phyloP scores from a whole-genome alignment of 176 grass and related monocot genomes.

The Carex kokanica region DNA sequence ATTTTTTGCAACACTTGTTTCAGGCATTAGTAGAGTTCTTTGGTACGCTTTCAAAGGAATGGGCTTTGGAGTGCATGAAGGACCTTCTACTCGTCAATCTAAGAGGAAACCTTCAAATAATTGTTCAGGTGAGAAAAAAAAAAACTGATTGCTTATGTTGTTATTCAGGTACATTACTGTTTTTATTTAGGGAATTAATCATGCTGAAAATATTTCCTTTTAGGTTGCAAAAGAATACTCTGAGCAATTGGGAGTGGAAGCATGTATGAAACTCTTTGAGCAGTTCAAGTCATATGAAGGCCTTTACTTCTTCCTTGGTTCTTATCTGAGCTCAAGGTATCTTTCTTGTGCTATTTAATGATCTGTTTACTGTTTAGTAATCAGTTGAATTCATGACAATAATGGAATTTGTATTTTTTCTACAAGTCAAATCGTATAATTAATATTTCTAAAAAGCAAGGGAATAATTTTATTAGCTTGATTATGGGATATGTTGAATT shows the following conservation, averaged over 20 bases:
- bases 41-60: constrained; percentile 80
- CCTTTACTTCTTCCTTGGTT: constrained; percentile 92
- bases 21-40: constrained; percentile 96
- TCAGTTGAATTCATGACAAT: constrained; percentile 1
- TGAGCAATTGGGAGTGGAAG: constrained; percentile 69
- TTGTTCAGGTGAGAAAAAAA: constrained; percentile 67
- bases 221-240: constrained; percentile 91
- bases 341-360: neutral
- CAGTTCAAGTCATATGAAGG: constrained; percentile 98
- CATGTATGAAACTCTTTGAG: constrained; percentile 90
- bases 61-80: constrained; percentile 98
- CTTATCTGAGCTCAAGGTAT: constrained; percentile 87
- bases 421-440: neutral
- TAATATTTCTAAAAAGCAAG: constrained; percentile 1
- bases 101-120: constrained; percentile 91
- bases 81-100: constrained; percentile 85
- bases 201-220: constrained; percentile 14
- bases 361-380: neutral
- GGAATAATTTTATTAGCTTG: neutral
- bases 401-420: neutral
- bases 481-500: neutral
- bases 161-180: neutral
- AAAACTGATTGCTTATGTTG: neutral
- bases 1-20: constrained; percentile 12
- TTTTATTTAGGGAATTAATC: neutral